Conservation (phyloP, 1,284 basidiomycete genomes). For the Cutaneotrichosporon dermatis region DNA sequence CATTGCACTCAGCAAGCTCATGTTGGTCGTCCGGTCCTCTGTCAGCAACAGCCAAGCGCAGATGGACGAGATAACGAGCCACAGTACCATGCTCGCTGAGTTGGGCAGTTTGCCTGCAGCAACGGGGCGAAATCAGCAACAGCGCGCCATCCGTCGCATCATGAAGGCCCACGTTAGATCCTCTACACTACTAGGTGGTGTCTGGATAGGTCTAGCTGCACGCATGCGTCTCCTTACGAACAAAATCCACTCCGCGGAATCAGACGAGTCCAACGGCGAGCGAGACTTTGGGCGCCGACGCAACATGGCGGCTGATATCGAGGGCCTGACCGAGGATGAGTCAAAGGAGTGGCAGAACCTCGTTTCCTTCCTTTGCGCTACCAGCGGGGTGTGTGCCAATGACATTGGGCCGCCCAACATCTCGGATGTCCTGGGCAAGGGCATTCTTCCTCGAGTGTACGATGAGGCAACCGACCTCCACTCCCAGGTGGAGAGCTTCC, state of each 20-base stretch:
- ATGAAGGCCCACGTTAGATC: conserved; percentile 21
- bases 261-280: conserved; percentile 17
- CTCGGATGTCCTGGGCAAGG: conserved; percentile 57
- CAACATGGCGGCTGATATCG: conserved; percentile 34
- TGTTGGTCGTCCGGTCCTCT: conserved; percentile 23
- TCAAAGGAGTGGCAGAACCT: conserved; percentile 81
- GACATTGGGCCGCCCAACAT: conserved; percentile 43
- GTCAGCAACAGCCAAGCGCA: conserved; percentile 14
- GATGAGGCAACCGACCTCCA: conserved; percentile 58
- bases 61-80: conserved; percentile 14
- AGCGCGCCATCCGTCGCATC: conserved; percentile 36
- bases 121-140: conserved; percentile 43
- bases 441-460: conserved; percentile 66
- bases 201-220: conserved; percentile 32
- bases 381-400: conserved; percentile 62
- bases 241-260: conserved; percentile 32
- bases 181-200: conserved; percentile 20
- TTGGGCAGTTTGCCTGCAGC: conserved; percentile 28
- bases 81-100: conserved; percentile 26
- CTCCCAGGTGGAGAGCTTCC: conserved; percentile 58
- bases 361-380: conserved; percentile 70
- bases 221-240: conserved; percentile 24
- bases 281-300: conserved; percentile 24
- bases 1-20: conserved; percentile 26
- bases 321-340: conserved; percentile 55